Evolutionary conservation across 2,329 filamentous ascomycete species (phyloP).

Genomic region (Zasmidium citrigriseum): DNA sequence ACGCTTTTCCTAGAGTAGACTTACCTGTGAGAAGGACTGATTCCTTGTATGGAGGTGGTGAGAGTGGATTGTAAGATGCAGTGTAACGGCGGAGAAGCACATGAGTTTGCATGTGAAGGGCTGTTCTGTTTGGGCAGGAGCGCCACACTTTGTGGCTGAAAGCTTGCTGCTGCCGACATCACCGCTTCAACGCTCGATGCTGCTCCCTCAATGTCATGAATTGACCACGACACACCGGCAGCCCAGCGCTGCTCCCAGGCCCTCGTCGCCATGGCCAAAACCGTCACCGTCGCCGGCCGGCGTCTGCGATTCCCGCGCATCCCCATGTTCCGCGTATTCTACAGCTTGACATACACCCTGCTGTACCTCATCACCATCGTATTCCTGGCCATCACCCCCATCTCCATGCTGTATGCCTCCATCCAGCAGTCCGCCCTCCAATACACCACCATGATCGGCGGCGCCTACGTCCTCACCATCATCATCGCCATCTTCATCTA

Average conservation of each 20-base stretch:
- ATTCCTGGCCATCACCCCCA: conserved; percentile 77
- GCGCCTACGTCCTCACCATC: conserved; percentile 72
- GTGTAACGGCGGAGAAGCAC: not conserved
- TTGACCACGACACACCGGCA: not conserved
- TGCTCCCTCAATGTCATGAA: not conserved
- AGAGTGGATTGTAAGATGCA: not conserved
- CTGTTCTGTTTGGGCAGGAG: not conserved
- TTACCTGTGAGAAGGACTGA: not conserved
- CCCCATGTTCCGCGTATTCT: conserved; percentile 75
- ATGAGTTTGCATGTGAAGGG: conserved; percentile 2
- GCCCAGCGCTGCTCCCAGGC: not conserved
- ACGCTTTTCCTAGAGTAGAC: too few relatives aligned
- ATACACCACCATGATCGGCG: conserved; percentile 80
- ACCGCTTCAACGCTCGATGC: conserved; percentile 1
- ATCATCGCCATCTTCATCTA: conserved; percentile 75
- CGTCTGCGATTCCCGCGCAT: conserved; percentile 43
- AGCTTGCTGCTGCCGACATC: conserved; percentile 14
- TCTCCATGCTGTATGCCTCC: conserved; percentile 76
- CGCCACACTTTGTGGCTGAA: conserved; percentile 8
- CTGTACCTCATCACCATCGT: conserved; percentile 72
- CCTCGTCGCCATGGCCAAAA: conserved; percentile 12
- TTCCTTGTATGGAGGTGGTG: too few relatives aligned
- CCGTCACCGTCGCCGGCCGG: conserved; percentile 12
- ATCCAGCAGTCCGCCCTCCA: conserved; percentile 66
- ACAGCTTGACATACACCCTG: conserved; percentile 71